Evolutionary conservation across 768 basidiomycete genomes (phyloP).

Genomic region (Dioszegia crocea): DNA sequence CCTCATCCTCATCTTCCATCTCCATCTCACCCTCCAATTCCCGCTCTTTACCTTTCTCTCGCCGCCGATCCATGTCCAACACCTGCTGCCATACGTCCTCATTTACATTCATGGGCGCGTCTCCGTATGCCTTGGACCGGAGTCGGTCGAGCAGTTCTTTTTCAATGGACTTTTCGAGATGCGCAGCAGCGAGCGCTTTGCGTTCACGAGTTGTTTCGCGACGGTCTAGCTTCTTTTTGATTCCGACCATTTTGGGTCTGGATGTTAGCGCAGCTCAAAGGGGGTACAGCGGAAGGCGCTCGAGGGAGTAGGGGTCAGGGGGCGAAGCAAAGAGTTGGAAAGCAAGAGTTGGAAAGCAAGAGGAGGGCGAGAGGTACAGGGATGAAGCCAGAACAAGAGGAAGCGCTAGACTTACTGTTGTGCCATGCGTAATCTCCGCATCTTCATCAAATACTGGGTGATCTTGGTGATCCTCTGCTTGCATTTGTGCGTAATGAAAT

Average conservation of each 20-base stretch:
- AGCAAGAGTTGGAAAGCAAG: too few species aligned
- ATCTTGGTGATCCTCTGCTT: conserved; percentile 99
- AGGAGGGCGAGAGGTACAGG: not conserved
- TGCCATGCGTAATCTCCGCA: conserved; percentile 81
- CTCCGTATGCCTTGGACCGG: conserved; percentile 94
- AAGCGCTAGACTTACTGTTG: conserved; percentile 63
- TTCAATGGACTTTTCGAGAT: conserved; percentile 89
- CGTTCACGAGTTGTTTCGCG: conserved; percentile 87
- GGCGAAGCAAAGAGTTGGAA: too few species aligned
- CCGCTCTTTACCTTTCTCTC: conserved; percentile 45
- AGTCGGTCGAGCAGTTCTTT: conserved; percentile 93
- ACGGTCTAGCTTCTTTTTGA: conserved; percentile 95
- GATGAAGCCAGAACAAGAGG: not conserved
- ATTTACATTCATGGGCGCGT: conserved; percentile 95
- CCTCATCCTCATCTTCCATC: conserved; percentile 54
- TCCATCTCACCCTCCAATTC: conserved; percentile 54
- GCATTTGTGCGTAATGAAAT: conserved; percentile 96
- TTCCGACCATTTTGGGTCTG: conserved; percentile 86
- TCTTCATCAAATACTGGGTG: conserved; percentile 97
- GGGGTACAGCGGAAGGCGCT: too few species aligned
- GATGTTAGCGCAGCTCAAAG: conserved; percentile 4
- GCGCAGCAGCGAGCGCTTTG: conserved; percentile 92
- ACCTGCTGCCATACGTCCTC: conserved; percentile 93
- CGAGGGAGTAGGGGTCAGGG: too few species aligned
- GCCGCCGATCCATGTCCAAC: conserved; percentile 65